Evolutionary conservation across 768 basidiomycete species (phyloP).

Genomic region (Collybia nuda): DNA sequence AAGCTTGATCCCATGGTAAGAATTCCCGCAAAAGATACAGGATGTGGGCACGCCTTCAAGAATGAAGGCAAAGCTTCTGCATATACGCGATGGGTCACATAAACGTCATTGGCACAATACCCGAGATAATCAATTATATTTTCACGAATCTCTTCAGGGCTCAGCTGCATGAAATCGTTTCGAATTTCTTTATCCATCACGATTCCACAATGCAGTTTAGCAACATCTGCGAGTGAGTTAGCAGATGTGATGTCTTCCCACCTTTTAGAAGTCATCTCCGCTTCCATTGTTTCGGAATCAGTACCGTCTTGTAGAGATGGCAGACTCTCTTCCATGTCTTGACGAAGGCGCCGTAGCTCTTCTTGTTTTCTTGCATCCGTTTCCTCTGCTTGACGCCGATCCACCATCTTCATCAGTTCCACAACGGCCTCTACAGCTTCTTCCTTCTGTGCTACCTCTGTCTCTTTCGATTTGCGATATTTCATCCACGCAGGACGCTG

Average conservation of each 20-base stretch:
- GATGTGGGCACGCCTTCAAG: constrained; percentile 81
- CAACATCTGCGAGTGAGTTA: constrained; percentile 92
- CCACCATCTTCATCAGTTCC: constrained; percentile 38
- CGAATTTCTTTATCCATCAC: constrained; percentile 76
- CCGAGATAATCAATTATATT: constrained; percentile 71
- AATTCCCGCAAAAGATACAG: constrained; percentile 89
- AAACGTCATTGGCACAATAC: constrained; percentile 88
- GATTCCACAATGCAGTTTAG: constrained; percentile 84
- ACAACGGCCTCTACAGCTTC: constrained; percentile 65
- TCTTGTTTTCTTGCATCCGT: constrained; percentile 42
- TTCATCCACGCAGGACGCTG: constrained; percentile 94
- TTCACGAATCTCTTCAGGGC: constrained; percentile 62
- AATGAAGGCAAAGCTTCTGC: constrained; percentile 77
- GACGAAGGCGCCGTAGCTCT: constrained; percentile 34
- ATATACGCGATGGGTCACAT: constrained; percentile 82
- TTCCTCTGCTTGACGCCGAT: constrained; percentile 49
- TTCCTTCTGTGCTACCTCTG: constrained; percentile 50
- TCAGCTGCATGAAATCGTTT: constrained; percentile 70
- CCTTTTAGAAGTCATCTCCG: constrained; percentile 41
- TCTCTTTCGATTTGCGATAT: constrained; percentile 70
- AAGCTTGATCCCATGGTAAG: constrained; percentile 91
- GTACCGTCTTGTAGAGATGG: constrained; percentile 15
- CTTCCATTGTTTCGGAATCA: constrained; percentile 34
- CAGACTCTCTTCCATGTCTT: constrained; percentile 41
- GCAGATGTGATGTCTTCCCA: constrained; percentile 95